Evolutionary conservation across 345 rosid genomes (phyloP).

Genomic region (Ricinus communis): DNA sequence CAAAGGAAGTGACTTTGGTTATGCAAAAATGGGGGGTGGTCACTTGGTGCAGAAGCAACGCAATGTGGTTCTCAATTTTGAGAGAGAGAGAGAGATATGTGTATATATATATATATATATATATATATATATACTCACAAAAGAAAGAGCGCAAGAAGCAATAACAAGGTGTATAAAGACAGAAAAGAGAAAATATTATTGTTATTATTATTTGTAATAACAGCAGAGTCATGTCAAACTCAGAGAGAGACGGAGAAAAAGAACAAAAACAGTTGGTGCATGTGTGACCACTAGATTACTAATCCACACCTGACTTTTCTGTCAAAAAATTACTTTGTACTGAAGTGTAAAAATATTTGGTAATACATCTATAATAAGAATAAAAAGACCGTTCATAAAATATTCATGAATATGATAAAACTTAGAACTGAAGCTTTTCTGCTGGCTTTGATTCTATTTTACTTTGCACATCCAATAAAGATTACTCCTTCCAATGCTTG

Average conservation of each 20-base stretch:
- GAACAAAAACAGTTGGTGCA: conserved; percentile 9
- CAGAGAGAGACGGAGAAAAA: background rate
- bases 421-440: conserved; percentile 10
- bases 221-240: background rate
- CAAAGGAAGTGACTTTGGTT: conserved; percentile 9
- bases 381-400: background rate
- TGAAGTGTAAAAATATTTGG: background rate
- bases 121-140: background rate
- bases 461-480: background rate
- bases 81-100: too few species aligned
- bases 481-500: too few species aligned
- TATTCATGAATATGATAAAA: background rate
- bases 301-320: conserved; percentile 11
- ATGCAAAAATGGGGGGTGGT: conserved; percentile 3
- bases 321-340: background rate
- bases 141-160: conserved; percentile 6
- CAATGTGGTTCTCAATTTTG: background rate
- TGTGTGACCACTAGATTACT: conserved; percentile 19
- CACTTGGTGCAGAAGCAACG: conserved; percentile 6
- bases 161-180: conserved; percentile 12
- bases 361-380: background rate
- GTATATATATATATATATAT: background rate
- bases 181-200: background rate
- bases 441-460: conserved; percentile 8
- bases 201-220: background rate